Conservation (phyloP, 805 yeast genomes). For the Candida morakotiae region DNA sequence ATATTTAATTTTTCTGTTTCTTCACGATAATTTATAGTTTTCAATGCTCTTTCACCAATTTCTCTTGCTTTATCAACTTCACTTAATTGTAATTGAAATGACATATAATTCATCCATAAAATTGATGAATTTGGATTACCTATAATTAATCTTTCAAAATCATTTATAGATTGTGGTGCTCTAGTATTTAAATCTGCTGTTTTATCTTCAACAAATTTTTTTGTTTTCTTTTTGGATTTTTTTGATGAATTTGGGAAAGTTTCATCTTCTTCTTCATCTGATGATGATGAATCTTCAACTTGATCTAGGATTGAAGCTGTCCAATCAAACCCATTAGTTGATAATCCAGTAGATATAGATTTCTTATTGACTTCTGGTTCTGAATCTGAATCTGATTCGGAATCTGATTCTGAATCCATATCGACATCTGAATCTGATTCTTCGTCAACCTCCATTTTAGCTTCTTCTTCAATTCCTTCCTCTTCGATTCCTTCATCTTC, state of each 20-base stretch:
- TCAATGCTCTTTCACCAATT: constrained; percentile 87
- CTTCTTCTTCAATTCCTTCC: constrained; percentile 23
- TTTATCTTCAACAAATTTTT: constrained; percentile 62
- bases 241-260: constrained; percentile 45
- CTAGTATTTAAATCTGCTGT: constrained; percentile 81
- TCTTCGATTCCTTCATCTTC: constrained; percentile 19
- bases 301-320: constrained; percentile 85
- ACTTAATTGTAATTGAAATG: constrained; percentile 91
- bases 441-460: constrained; percentile 15
- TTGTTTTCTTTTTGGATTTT: constrained; percentile 45
- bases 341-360: constrained; percentile 50
- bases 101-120: constrained; percentile 97
- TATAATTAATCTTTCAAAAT: constrained; percentile 85
- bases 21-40: constrained; percentile 84
- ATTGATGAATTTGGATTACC: constrained; percentile 93
- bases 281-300: constrained; percentile 53
- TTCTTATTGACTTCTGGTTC: constrained; percentile 19
- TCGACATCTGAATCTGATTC: constrained; percentile 18
- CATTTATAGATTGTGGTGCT: constrained; percentile 87
- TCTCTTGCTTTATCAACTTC: constrained; percentile 94
- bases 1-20: constrained; percentile 90
- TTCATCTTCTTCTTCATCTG: constrained; percentile 57
- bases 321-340: constrained; percentile 93
- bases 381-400: constrained; percentile 20
- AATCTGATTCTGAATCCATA: constrained; percentile 16